Conservation (phyloP, 108 stramenopile species). For the Ochromonas danica region DNA sequence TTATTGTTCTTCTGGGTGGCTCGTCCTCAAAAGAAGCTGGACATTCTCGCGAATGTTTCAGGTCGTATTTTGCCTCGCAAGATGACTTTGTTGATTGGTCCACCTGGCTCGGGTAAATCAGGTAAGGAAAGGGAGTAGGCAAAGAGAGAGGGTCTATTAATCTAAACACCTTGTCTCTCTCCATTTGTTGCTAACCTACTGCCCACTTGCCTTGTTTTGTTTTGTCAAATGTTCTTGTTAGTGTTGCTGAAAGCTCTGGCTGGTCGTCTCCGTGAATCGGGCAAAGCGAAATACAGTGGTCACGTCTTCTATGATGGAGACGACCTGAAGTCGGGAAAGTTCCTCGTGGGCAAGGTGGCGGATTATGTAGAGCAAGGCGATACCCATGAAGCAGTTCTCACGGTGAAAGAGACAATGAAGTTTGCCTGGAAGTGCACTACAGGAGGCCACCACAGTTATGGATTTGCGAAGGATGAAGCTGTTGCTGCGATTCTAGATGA, state of each 20-base stretch:
- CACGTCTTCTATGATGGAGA: constrained; percentile 44
- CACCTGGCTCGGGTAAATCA: no score
- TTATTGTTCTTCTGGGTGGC: background rate
- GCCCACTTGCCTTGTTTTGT: constrained; percentile 48
- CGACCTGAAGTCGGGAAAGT: constrained; percentile 9
- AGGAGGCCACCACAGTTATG: constrained; percentile 45
- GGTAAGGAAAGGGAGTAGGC: background rate
- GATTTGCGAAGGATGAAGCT: background rate
- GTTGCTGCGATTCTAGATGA: background rate
- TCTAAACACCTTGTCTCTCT: no score
- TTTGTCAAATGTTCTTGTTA: constrained; percentile 59
- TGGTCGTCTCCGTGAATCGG: constrained; percentile 35
- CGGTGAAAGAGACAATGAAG: constrained; percentile 69
- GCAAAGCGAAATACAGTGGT: constrained; percentile 33
- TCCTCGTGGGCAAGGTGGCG: constrained; percentile 49
- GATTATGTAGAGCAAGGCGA: constrained; percentile 68
- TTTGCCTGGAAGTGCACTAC: constrained; percentile 70
- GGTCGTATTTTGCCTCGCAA: background rate
- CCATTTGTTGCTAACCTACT: no score
- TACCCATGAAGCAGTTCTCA: constrained; percentile 67
- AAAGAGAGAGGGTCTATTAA: no score
- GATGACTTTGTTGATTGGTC: no score
- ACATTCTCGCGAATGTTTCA: background rate
- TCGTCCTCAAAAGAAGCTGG: background rate
- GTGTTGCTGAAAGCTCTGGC: constrained; percentile 44